Base-by-base conservation (phyloP, 352 stramenopile genomes). In the Pythium dissimile region DNA sequence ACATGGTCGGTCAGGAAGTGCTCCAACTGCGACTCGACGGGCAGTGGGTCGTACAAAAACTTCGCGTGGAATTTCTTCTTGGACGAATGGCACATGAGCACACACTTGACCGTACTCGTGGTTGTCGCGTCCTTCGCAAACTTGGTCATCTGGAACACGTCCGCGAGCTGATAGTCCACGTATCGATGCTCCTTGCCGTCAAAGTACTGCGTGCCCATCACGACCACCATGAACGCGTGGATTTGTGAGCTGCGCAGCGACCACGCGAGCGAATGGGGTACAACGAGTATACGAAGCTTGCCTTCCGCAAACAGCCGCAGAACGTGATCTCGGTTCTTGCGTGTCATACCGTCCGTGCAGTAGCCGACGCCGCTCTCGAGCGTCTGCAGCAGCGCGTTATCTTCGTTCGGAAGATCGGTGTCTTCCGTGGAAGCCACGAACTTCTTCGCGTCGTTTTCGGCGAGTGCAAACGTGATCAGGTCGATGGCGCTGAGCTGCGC, bases 21-120 rank as follows among this genome's bases (percentile, higher is more conserved):
- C 70, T 99, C 96, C 7, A 99, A 73, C 68, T 99, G 96, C 46
- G 90, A 98, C 78, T 99, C 98, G 32, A 99, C 94, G 3, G 98
- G 97, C n/a, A 99, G 70, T 10, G 97, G 97, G 32, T 99, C 97
- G 69, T 99, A 98, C n/a, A 99, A 64, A 54, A 99, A 96, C 64
- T 98, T 98, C 24, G 98, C 97, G 45, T 99, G 90, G 59, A 98
- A 98, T 58, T 98, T 96, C 66, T 99, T 99, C 72, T 99, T 99
- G 0, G 96, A 93, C 13, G 90, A 81, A 59, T 99, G 96, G 55
- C 95, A 99, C 37, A 99, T 82, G 15, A 99, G 77, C 1, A 99
- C 84, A 60, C 88, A 98, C 54, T 98, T 98, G 9, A 93, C 94
- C 34, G 77, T 86, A 69, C 95, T 37, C 1, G 35, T 76, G 15